Conservation (phyloP, 805 yeast species). For the Maudiozyma pseudohumilis region DNA sequence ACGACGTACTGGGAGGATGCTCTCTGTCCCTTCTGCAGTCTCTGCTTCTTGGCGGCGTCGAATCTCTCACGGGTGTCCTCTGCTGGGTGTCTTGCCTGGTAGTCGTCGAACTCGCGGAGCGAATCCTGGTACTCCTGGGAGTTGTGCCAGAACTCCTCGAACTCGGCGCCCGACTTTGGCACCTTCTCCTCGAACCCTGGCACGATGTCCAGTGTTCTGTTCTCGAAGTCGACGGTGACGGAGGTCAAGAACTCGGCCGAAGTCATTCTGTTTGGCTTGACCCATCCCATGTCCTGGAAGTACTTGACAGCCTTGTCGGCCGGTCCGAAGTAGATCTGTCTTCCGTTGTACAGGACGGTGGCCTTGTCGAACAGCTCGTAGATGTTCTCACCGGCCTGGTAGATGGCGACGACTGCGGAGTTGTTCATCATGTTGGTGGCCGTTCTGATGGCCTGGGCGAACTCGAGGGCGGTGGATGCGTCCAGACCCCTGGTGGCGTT, state of each 20-base stretch:
- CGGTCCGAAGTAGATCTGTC: slow-evolving; percentile 53
- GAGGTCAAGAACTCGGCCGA: slow-evolving; percentile 61
- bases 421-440: slow-evolving; percentile 46
- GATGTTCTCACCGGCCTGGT: slow-evolving; percentile 59
- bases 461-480: slow-evolving; percentile 62
- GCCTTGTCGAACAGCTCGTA: slow-evolving; percentile 53
- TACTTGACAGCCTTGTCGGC: slow-evolving; percentile 42
- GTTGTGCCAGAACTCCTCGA: slow-evolving; percentile 48
- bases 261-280: slow-evolving; percentile 53
- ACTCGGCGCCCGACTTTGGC: slow-evolving; percentile 48
- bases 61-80: slow-evolving; percentile 32
- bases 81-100: slow-evolving; percentile 34
- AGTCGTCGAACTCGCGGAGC: slow-evolving; percentile 31
- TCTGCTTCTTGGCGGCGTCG: slow-evolving; percentile 34
- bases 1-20: slow-evolving; percentile 34
- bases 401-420: slow-evolving; percentile 55
- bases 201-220: slow-evolving; percentile 36
- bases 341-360: slow-evolving; percentile 49
- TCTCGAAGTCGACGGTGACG: slow-evolving; percentile 52
- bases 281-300: slow-evolving; percentile 52
- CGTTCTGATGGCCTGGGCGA: slow-evolving; percentile 48
- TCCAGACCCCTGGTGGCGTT: slow-evolving; percentile 65
- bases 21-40: slow-evolving; percentile 34
- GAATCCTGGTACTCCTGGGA: slow-evolving; percentile 43
- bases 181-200: slow-evolving; percentile 42